Conservation (phyloP, 2,329 filamentous ascomycete genomes). For the Thielaviopsis ethacetica region DNA sequence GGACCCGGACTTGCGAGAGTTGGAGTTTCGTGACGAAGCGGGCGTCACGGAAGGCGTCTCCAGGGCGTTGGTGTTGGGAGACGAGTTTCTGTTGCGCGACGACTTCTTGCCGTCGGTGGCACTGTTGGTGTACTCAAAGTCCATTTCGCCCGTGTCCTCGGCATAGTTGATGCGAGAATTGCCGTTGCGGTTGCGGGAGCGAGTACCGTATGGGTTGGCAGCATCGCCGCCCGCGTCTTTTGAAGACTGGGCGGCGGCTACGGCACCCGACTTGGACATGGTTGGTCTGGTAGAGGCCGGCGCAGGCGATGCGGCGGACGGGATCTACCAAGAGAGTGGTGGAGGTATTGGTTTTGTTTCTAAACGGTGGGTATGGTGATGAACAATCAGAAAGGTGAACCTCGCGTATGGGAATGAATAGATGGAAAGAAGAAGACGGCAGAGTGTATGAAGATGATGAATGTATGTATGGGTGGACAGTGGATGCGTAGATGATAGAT, state of each 20-base stretch:
- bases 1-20: constrained; percentile 24
- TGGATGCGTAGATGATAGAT: background rate
- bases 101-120: constrained; percentile 42
- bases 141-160: constrained; percentile 75
- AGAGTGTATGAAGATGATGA: background rate
- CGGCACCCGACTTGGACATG: constrained; percentile 32
- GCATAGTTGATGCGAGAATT: constrained; percentile 82
- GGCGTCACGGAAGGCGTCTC: background rate
- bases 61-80: background rate
- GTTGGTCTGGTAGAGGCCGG: constrained; percentile 17
- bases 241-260: constrained; percentile 23
- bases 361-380: background rate
- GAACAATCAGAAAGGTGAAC: background rate
- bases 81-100: constrained; percentile 20
- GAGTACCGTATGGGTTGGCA: constrained; percentile 71
- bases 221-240: constrained; percentile 35
- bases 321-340: background rate
- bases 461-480: background rate
- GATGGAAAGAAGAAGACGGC: background rate
- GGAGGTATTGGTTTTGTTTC: background rate
- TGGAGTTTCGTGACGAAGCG: constrained; percentile 13
- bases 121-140: constrained; percentile 54
- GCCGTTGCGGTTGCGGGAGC: constrained; percentile 75
- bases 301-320: background rate
- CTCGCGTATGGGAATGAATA: background rate